Evolutionary conservation across 768 basidiomycete species (phyloP).

Genomic region (Butyriboletus loyo): DNA sequence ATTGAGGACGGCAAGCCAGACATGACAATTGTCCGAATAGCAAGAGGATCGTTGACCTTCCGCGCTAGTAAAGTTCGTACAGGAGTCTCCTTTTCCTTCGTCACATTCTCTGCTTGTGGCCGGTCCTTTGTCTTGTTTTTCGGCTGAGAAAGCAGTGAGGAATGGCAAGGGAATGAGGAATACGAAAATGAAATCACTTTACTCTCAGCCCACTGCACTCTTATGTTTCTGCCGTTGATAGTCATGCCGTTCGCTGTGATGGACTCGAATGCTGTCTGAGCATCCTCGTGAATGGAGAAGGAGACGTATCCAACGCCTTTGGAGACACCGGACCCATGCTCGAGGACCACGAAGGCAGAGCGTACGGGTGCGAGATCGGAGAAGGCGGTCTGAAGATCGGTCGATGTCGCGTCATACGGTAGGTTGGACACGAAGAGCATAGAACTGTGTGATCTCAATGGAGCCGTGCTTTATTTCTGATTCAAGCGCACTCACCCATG

Average conservation of each 20-base stretch:
- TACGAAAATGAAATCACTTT: slow-evolving; percentile 48
- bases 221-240: slow-evolving; percentile 64
- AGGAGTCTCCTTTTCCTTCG: slow-evolving; percentile 42
- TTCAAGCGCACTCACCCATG: slow-evolving; percentile 21
- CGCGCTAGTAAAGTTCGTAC: slow-evolving; percentile 31
- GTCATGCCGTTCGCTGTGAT: slow-evolving; percentile 62
- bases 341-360: slow-evolving; percentile 88
- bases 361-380: slow-evolving; percentile 95
- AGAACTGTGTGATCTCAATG: slow-evolving; percentile 42
- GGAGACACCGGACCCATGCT: slow-evolving; percentile 68
- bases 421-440: slow-evolving; percentile 94
- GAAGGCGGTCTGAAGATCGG: slow-evolving; percentile 88
- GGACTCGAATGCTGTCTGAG: slow-evolving; percentile 65
- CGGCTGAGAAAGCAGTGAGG: slow-evolving; percentile 30
- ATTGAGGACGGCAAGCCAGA: slow-evolving; percentile 66
- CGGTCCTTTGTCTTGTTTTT: slow-evolving; percentile 39
- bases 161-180: background rate
- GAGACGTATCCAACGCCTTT: slow-evolving; percentile 98
- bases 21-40: slow-evolving; percentile 76
- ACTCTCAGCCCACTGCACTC: slow-evolving; percentile 77
- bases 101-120: slow-evolving; percentile 27
- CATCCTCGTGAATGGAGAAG: slow-evolving; percentile 88
- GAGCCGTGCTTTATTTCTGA: background rate
- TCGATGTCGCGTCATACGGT: slow-evolving; percentile 86
- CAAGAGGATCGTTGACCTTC: slow-evolving; percentile 63